These are phyloP conservation scores for Tilletia indica DNA, from an alignment of 1,284 basidiomycete genomes.

Conservation along the genomic window DNA sequence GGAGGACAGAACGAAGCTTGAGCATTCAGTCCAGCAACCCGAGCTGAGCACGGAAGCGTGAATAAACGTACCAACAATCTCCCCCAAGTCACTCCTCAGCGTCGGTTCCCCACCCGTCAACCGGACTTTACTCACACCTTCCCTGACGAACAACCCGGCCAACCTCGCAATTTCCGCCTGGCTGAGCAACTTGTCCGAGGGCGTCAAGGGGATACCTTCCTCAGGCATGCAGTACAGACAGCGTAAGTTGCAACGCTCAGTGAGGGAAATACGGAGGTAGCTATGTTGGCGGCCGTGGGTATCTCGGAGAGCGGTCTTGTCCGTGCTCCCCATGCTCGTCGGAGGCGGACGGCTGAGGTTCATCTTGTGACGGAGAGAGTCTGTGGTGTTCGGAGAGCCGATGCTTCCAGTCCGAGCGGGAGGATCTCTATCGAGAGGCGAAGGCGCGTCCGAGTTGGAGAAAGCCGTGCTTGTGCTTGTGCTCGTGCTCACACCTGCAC, in stretches of 20 bases:
- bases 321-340: no score
- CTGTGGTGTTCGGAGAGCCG: no score
- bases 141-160: constrained; percentile 70
- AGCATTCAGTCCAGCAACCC: constrained; percentile 9
- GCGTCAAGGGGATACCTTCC: constrained; percentile 74
- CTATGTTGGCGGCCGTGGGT: constrained; percentile 62
- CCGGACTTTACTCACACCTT: constrained; percentile 80
- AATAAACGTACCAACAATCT: constrained; percentile 66
- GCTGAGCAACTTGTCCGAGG: constrained; percentile 68
- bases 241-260: constrained; percentile 81
- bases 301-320: constrained; percentile 30
- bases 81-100: constrained; percentile 72
- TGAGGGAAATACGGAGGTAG: constrained; percentile 80
- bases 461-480: neutral
- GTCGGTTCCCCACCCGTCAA: constrained; percentile 87
- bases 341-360: neutral
- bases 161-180: constrained; percentile 71
- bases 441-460: no score
- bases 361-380: no score
- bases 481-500: neutral
- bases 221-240: constrained; percentile 90
- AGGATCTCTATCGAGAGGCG: no score
- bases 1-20: constrained; percentile 19
- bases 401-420: no score
- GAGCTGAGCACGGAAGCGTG: constrained; percentile 1